Base-by-base conservation (phyloP, 768 basidiomycete genomes). In the Boletus sp. region DNA sequence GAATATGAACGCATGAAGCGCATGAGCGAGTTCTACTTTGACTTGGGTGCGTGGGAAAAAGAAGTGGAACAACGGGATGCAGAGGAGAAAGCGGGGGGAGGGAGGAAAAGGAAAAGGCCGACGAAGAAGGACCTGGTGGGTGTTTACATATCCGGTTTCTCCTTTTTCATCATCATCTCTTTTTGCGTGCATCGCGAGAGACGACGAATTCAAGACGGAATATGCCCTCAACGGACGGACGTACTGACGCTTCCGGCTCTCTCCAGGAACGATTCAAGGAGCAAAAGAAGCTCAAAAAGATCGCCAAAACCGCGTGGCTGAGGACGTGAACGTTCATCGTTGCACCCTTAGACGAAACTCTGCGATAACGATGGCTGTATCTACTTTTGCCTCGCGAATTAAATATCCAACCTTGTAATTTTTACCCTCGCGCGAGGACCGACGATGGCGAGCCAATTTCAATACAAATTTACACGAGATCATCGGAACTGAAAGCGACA, bases 1-100 rank as follows among this genome's bases (percentile, higher is more conserved):
- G 91, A 93, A 65, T 89, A 82, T 59, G 90, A 91, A 59, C 83
- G 90, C 6, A 84, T 84, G 64, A 70, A 72, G 29, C 81, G 91
- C 40, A 93, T 93, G 90, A 90, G 87, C 75, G 81, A 86, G 64
- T 88, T 90, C 62, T 93, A 90, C 71, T 93, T 93, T 57, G 90
- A 93, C 58, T 85, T 90, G 21, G 78, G 77, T n/a, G 79, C 78
- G 44, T 93, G 90, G 90, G 85, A 92, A 70, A 59, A 79, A 50
- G 82, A 91, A 29, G 76, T 89, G 4, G 88, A 81, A 27, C 68
- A 76, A 47, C 68, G 77, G 30, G 58, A 70, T 52, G 62, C 67
- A 55, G 72, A 77, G 67, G 76, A 76, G 50, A 83, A 79, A 17
- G 81, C 72, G 44, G 79, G 64, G n/a, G 77, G 76, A 15, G 80